Evolutionary conservation across 176 grass and related monocot species (phyloP).

Genomic region (Hordeum marinum): DNA sequence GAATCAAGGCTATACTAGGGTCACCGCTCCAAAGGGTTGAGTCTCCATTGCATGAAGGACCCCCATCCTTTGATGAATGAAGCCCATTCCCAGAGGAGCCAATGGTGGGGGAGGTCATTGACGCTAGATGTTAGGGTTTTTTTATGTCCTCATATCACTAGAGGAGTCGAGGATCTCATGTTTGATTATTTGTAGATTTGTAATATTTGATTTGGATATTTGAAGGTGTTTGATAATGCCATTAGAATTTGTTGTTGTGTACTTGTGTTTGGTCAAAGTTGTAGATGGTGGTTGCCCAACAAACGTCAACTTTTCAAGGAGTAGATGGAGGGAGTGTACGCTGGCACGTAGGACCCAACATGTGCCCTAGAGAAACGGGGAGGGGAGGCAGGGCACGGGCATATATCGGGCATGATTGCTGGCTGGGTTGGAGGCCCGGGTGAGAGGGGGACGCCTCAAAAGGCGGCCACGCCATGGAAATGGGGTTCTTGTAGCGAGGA

Average conservation of each 20-base stretch:
- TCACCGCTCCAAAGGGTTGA: no score
- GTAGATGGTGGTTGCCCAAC: neutral
- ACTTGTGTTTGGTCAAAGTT: neutral
- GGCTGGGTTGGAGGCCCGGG: slow-evolving; percentile 23
- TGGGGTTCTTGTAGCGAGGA: slow-evolving; percentile 3
- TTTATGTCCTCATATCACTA: neutral
- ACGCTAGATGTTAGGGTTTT: no score
- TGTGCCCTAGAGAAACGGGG: slow-evolving; percentile 16
- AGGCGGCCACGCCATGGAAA: slow-evolving; percentile 19
- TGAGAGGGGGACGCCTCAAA: slow-evolving; percentile 39
- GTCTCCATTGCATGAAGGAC: no score
- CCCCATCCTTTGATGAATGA: no score
- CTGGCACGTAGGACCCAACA: slow-evolving; percentile 4
- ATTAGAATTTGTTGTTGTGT: no score
- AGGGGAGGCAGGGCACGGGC: slow-evolving; percentile 19
- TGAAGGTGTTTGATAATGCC: neutral
- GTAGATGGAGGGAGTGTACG: neutral
- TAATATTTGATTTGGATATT: neutral
- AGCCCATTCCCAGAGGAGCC: no score
- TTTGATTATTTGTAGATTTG: neutral
- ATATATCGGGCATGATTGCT: slow-evolving; percentile 40
- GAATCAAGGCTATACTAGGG: no score
- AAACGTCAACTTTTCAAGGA: neutral
- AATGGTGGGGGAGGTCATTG: no score
- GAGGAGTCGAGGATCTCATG: neutral